Evolutionary conservation across 2,329 filamentous ascomycete genomes (phyloP).

Genomic region (Botrytis pseudocinerea): DNA sequence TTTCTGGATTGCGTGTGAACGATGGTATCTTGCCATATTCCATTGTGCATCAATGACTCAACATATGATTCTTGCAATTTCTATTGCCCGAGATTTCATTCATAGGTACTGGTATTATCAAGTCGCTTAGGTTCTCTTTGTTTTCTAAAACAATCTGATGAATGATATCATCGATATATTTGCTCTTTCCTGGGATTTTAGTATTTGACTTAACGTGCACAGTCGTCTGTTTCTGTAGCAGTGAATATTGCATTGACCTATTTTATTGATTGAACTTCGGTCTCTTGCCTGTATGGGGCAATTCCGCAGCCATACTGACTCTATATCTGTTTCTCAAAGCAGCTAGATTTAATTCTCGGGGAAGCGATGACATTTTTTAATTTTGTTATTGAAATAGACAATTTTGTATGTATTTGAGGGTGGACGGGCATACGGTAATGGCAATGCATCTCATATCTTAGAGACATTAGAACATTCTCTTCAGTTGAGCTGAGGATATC

Average conservation of each 20-base stretch:
- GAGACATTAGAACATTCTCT: not conserved
- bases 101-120: not conserved
- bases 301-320: conserved; percentile 47
- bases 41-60: not conserved
- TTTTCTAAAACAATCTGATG: not conserved
- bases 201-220: not conserved
- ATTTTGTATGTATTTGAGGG: conserved; percentile 98
- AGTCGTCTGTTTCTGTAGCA: not conserved
- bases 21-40: not conserved
- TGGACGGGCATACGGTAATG: conserved; percentile 40
- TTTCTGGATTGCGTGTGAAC: not conserved
- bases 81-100: not conserved
- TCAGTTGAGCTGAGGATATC: not conserved
- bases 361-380: conserved; percentile 95
- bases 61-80: not conserved
- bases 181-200: not conserved
- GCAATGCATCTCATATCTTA: not conserved
- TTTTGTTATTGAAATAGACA: conserved; percentile 96
- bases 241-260: not conserved
- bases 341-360: conserved; percentile 78
- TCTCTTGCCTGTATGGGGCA: not conserved
- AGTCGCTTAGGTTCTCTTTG: not conserved
- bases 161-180: not conserved
- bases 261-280: not conserved
- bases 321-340: conserved; percentile 52